These are phyloP conservation scores for Phytophthora fragariae DNA, from an alignment of 352 stramenopile genomes.

Conservation along the genomic window DNA sequence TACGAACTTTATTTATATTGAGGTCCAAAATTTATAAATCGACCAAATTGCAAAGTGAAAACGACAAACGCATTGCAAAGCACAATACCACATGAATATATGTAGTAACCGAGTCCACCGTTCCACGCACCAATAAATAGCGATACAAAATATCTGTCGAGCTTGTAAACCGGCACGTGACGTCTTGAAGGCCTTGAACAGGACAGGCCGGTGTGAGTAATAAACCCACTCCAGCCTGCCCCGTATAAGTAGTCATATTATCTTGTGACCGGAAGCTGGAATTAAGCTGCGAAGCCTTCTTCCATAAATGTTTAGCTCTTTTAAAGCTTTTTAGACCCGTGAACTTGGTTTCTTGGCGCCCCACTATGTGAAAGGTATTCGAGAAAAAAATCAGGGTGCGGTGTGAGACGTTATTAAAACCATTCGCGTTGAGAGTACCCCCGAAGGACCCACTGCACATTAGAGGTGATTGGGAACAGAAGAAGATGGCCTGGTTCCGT, in stretches of 20 bases:
- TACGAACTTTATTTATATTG: too few species aligned
- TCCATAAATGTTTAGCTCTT: conserved; percentile 7
- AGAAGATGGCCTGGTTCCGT: background rate
- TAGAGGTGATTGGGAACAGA: background rate
- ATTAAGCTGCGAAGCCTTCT: conserved; percentile 12
- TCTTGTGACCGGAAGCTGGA: conserved; percentile 29
- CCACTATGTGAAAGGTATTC: background rate
- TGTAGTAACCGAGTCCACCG: background rate
- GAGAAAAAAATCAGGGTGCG: background rate
- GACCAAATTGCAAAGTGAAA: too few species aligned
- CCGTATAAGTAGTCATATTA: conserved; percentile 9
- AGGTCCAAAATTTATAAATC: too few species aligned
- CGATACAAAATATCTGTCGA: background rate
- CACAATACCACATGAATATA: conserved; percentile 33
- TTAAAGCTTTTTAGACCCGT: conserved; percentile 12
- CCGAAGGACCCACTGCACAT: background rate
- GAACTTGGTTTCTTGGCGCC: conserved; percentile 10
- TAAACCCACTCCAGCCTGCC: conserved; percentile 7
- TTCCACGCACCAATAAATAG: conserved; percentile 13
- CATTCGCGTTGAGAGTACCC: background rate
- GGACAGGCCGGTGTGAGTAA: conserved; percentile 6
- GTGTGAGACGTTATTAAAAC: background rate
- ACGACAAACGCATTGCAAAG: too few species aligned
- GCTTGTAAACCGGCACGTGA: background rate
- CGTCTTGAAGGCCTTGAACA: conserved; percentile 2